phyloP scores from a whole-genome alignment of 2,329 filamentous ascomycete species.

The Trichoderma breve region DNA sequence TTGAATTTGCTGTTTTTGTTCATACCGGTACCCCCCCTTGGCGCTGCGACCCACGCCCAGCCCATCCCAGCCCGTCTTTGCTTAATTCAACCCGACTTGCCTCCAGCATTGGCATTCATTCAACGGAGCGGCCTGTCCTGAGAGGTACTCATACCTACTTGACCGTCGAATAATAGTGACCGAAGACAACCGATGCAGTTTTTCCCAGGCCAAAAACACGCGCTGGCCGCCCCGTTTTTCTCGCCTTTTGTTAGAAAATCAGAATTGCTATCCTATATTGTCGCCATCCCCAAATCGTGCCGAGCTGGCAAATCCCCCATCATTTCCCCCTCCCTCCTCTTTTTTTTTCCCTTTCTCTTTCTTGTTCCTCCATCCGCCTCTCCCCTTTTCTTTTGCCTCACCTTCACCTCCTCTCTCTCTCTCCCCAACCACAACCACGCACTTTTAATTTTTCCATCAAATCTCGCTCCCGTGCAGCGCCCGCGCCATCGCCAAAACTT shows the following conservation, averaged over 20 bases:
- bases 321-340: constrained; percentile 27
- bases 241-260: constrained; percentile 20
- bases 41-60: constrained; percentile 4
- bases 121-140: neutral
- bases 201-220: constrained; percentile 14
- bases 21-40: constrained; percentile 7
- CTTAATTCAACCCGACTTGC: neutral
- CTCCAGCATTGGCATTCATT: neutral
- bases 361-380: constrained; percentile 25
- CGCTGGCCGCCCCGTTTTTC: constrained; percentile 21
- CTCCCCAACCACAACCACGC: constrained; percentile 14
- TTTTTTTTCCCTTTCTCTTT: constrained; percentile 27
- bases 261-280: constrained; percentile 22
- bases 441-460: constrained; percentile 38
- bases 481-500: constrained; percentile 39
- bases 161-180: neutral
- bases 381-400: constrained; percentile 27
- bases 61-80: neutral
- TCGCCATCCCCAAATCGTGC: constrained; percentile 30
- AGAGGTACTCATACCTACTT: neutral
- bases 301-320: constrained; percentile 23
- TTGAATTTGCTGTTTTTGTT: neutral
- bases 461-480: constrained; percentile 36
- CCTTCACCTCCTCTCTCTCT: neutral
- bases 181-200: neutral